Conservation (phyloP, 352 stramenopile species). For the Phytophthora pseudosyringae region DNA sequence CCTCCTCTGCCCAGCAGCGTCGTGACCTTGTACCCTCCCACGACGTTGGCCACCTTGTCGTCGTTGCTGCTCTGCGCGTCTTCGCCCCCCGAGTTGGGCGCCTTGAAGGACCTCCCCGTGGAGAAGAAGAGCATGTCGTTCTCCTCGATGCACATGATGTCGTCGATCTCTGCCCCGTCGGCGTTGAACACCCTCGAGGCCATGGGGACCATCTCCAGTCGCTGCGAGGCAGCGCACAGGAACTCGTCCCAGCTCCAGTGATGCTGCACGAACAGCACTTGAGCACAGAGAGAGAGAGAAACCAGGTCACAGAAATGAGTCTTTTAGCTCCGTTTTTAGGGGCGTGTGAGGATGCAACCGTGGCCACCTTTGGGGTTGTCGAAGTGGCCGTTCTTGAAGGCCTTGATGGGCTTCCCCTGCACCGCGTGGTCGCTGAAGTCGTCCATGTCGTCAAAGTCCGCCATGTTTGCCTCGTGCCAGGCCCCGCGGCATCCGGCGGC, state of each 20-base stretch:
- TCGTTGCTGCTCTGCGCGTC: conserved; percentile 49
- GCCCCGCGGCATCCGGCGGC: conserved; percentile 30
- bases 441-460: conserved; percentile 81
- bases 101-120: conserved; percentile 77
- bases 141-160: conserved; percentile 93
- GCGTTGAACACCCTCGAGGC: conserved; percentile 86
- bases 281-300: neutral
- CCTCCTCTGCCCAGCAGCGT: conserved; percentile 79
- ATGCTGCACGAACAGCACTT: conserved; percentile 81
- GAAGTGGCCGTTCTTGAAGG: conserved; percentile 83
- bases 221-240: conserved; percentile 78
- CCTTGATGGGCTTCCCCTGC: conserved; percentile 79
- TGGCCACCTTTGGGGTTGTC: conserved; percentile 70
- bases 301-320: conserved; percentile 11
- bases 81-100: conserved; percentile 58
- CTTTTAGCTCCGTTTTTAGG: neutral
- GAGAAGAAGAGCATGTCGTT: conserved; percentile 92
- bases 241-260: conserved; percentile 90
- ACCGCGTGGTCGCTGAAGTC: conserved; percentile 84
- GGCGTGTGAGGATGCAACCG: neutral
- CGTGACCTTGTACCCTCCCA: conserved; percentile 83
- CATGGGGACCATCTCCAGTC: conserved; percentile 85
- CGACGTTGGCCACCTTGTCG: conserved; percentile 70
- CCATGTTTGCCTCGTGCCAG: conserved; percentile 43
- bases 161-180: conserved; percentile 86